These are phyloP conservation scores for Pseudevernia furfuracea DNA, from an alignment of 495 filamentous ascomycete species.

Conservation along the genomic window DNA sequence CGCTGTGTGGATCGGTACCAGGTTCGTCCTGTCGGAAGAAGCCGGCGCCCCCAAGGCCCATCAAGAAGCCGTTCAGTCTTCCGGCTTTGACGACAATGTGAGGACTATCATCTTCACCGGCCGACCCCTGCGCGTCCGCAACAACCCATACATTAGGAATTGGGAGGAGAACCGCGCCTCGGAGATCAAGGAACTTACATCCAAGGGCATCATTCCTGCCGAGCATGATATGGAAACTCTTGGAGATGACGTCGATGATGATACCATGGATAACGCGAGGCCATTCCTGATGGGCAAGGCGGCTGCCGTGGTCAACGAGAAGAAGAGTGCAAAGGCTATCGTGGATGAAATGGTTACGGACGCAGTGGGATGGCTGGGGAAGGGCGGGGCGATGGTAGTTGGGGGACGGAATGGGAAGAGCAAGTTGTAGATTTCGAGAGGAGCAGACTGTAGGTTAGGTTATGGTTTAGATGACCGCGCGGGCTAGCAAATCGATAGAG, in stretches of 20 bases:
- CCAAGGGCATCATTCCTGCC: constrained; percentile 83
- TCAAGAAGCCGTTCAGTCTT: constrained; percentile 91
- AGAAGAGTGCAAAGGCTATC: constrained; percentile 84
- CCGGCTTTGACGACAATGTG: constrained; percentile 88
- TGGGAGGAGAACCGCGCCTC: constrained; percentile 86
- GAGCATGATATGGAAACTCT: constrained; percentile 87
- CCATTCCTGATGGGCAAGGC: constrained; percentile 97
- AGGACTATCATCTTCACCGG: constrained; percentile 98
- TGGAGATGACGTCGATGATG: constrained; percentile 63
- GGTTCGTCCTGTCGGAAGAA: constrained; percentile 90
- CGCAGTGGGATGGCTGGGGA: constrained; percentile 60
- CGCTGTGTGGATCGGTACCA: constrained; percentile 93
- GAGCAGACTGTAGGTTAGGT: background rate
- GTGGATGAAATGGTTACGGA: constrained; percentile 92
- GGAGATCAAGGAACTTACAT: constrained; percentile 87
- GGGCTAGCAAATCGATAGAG: background rate
- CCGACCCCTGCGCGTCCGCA: constrained; percentile 85
- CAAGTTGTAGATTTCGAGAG: constrained; percentile 44
- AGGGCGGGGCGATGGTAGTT: constrained; percentile 55
- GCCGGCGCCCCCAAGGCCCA: constrained; percentile 89
- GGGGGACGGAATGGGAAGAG: constrained; percentile 16
- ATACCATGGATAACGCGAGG: constrained; percentile 82
- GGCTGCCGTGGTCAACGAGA: constrained; percentile 85
- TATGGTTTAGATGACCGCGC: background rate
- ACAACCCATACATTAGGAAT: constrained; percentile 84